Conservation (phyloP, 2,329 filamentous ascomycete genomes). For the Capronia americana region DNA sequence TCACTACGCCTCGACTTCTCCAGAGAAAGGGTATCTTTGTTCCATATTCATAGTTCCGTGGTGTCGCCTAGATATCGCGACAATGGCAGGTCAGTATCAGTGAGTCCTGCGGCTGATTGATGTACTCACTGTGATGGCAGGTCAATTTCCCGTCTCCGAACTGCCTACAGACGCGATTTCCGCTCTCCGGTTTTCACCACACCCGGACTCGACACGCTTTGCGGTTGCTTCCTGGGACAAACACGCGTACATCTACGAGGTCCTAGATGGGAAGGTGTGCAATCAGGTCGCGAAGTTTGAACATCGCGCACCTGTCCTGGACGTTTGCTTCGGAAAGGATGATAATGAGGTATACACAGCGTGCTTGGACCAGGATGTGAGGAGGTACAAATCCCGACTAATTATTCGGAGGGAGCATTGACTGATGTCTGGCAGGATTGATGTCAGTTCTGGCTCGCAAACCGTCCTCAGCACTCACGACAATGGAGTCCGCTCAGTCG, state of each 20-base stretch:
- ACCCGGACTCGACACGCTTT: constrained; percentile 74
- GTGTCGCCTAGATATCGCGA: neutral
- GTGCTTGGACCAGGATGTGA: constrained; percentile 85
- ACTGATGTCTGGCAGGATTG: constrained; percentile 57
- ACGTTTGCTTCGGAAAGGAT: constrained; percentile 85
- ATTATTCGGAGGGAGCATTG: neutral
- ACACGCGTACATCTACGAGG: constrained; percentile 87
- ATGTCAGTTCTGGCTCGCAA: constrained; percentile 74
- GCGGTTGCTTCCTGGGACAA: constrained; percentile 96
- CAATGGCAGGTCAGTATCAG: constrained; percentile 24
- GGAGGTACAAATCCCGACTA: constrained; percentile 60
- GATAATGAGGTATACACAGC: constrained; percentile 85
- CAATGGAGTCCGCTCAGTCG: constrained; percentile 80
- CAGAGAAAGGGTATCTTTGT: neutral
- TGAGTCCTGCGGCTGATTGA: neutral
- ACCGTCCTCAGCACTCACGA: constrained; percentile 78
- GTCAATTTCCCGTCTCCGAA: constrained; percentile 82
- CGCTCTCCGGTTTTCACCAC: constrained; percentile 81
- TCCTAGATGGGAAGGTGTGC: constrained; percentile 66
- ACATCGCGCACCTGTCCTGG: constrained; percentile 83
- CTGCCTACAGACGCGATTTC: constrained; percentile 89
- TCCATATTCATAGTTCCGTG: neutral
- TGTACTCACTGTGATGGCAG: constrained; percentile 40
- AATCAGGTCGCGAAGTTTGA: constrained; percentile 59
- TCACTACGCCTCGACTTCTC: neutral